Base-by-base conservation (phyloP, 2,329 filamentous ascomycete genomes). In the Diaporthe eres region DNA sequence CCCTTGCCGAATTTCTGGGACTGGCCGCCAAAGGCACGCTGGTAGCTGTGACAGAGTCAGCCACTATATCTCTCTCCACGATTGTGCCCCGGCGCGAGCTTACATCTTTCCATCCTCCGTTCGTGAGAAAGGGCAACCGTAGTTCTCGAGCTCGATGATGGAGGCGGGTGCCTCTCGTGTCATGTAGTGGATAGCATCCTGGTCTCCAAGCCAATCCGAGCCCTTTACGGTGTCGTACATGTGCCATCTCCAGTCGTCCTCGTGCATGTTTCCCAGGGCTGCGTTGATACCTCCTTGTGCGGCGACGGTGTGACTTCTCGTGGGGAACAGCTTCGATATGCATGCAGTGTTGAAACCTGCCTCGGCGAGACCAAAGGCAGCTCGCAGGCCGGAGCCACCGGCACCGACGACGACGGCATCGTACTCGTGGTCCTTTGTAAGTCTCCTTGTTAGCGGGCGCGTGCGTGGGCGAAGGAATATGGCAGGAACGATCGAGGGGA, bases 181-280 rank as follows among this genome's bases (percentile, higher is more conserved):
- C 96, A 98, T 98, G 89, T 98, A 98, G 88, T 98, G 96, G 83
- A 98, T 98, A 79, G 96, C 96, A 84, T 98, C 96, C 87, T 98
- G 96, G 86, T 98, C 96, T 85, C 96, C 96, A 71, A 98, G 92
- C 96, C 96, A 98, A 89, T 98, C 96, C 79, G 95, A 98, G 79
- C 96, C 96, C 90, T 98, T 98, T 84, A 98, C 96, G 58, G 96
- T 98, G 86, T 98, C 96, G 89, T 98, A 98, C 96, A 98, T 98
- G 88, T 98, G 96, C 96, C 96, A 98, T 89, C 95, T 93, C 96
- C 96, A 98, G 88, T 98, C 95, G 83, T 98, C 96, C 89, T 96
- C 92, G 90, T 98, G 95, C 96, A 98, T 98, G 88, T 98, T 98
- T 83, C 94, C 94, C 74, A 97, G 90, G 71, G 94, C 94, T 74